These are phyloP conservation scores for Neonectria sp. DNA, from an alignment of 2,329 filamentous ascomycete genomes.

Conservation along the genomic window DNA sequence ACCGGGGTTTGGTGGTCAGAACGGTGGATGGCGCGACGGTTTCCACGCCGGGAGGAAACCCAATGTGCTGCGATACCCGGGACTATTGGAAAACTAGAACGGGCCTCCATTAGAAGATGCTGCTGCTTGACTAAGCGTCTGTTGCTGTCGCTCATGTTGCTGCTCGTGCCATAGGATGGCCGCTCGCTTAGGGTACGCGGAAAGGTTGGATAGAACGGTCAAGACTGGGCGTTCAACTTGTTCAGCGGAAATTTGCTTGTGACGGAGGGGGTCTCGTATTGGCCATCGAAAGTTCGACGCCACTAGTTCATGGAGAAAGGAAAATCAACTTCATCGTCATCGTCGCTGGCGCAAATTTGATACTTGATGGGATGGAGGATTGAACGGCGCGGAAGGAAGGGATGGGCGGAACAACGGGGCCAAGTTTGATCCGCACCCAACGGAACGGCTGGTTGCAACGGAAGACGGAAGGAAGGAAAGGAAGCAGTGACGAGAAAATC, in stretches of 20 bases:
- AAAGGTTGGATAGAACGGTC: not conserved
- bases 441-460: constrained; percentile 12
- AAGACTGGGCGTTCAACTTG: no score
- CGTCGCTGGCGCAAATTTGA: not conserved
- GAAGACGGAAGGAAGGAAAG: constrained; percentile 36
- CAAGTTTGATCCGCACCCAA: constrained; percentile 19
- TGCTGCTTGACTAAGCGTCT: not conserved
- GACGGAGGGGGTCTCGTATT: not conserved
- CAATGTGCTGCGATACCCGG: constrained; percentile 2
- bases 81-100: constrained; percentile 9
- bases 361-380: not conserved
- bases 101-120: no score
- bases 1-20: constrained; percentile 23
- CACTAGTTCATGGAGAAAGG: not conserved
- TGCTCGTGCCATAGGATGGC: not conserved
- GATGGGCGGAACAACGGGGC: constrained; percentile 6
- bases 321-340: not conserved
- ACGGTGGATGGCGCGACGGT: constrained; percentile 26
- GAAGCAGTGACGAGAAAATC: constrained; percentile 28
- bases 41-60: not conserved
- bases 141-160: not conserved
- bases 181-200: not conserved
- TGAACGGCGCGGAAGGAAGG: constrained; percentile 5
- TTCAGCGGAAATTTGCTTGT: not conserved
- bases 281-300: not conserved